Evolutionary conservation across 257 asterid species (phyloP).

Genomic region (Avicennia marina): DNA sequence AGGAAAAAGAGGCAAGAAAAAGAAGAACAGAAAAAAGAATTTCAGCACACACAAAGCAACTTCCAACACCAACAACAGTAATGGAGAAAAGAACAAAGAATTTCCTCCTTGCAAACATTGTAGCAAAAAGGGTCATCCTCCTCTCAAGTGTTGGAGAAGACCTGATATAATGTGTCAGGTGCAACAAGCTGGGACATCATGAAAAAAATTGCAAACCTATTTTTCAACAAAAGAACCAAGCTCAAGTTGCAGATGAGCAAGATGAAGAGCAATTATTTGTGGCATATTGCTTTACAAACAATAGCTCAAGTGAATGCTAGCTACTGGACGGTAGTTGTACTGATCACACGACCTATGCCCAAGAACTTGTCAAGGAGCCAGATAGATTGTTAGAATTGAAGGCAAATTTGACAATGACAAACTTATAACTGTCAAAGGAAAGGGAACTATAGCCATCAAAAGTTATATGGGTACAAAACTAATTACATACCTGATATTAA

Average conservation of each 20-base stretch:
- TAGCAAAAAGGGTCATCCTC: constrained; percentile 3
- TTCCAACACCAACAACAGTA: neutral
- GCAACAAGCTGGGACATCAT: neutral
- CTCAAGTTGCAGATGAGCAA: neutral
- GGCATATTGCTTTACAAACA: neutral
- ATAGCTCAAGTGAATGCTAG: neutral
- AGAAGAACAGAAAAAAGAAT: neutral
- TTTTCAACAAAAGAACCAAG: neutral
- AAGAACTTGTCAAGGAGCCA: neutral
- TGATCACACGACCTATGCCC: neutral
- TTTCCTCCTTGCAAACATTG: neutral
- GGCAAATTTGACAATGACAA: neutral
- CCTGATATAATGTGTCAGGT: neutral
- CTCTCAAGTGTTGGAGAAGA: constrained; percentile 8
- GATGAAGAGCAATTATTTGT: constrained; percentile 10
- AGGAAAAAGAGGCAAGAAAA: neutral
- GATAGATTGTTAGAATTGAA: neutral
- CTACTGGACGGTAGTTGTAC: neutral
- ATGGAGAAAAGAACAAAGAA: neutral
- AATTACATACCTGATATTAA: neutral
- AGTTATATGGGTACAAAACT: neutral
- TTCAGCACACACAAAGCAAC: neutral
- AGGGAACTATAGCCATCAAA: neutral
- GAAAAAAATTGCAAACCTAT: neutral
- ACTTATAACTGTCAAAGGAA: neutral